Percentiles rank a stretch among this genome's conserved stretches.
Evolutionary conservation across 2,329 filamentous ascomycete genomes (phyloP).

Genomic region (Pezicula neosporulosa): DNA sequence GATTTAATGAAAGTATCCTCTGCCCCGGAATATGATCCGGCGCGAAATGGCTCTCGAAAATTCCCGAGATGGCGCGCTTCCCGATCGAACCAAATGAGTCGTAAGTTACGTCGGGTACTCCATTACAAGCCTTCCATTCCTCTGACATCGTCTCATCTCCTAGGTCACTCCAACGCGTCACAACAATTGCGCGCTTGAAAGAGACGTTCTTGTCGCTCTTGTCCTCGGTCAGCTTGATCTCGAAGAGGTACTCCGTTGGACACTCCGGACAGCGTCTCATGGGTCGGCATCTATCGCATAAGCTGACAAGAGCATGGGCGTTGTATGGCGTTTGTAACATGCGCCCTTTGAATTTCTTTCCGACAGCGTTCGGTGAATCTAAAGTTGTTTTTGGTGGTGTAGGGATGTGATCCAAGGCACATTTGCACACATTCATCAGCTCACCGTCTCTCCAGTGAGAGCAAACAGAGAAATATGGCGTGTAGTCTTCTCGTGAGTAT

Average conservation of each 20-base stretch:
- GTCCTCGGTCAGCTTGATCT: conserved; percentile 57
- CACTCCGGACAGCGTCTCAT: conserved; percentile 60
- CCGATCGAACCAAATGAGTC: conserved; percentile 52
- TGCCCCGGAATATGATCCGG: conserved; percentile 53
- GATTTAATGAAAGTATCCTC: conserved; percentile 55
- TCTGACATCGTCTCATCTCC: conserved; percentile 47
- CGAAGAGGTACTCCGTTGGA: conserved; percentile 59
- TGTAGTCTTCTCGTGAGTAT: conserved; percentile 57
- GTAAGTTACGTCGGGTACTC: conserved; percentile 35
- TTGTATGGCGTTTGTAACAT: conserved; percentile 13
- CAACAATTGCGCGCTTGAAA: conserved; percentile 58
- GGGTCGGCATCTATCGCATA: conserved; percentile 53
- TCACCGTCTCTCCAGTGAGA: conserved; percentile 60
- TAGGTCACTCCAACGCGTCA: conserved; percentile 60
- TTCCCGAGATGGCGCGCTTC: conserved; percentile 51
- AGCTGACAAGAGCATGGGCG: conserved; percentile 41
- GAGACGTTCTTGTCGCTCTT: conserved; percentile 35
- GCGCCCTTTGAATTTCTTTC: conserved; percentile 24
- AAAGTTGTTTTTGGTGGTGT: conserved; percentile 23
- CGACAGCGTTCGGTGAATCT: conserved; percentile 29
- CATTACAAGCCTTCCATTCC: conserved; percentile 55
- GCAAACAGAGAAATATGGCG: conserved; percentile 59
- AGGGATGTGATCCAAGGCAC: conserved; percentile 55
- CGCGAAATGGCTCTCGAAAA: conserved; percentile 54
- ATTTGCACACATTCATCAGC: conserved; percentile 58